Percentiles rank a stretch among this genome's conserved stretches.
Evolutionary conservation across 179 eudicot genomes (phyloP).

Genomic region (Camellia oleifera): DNA sequence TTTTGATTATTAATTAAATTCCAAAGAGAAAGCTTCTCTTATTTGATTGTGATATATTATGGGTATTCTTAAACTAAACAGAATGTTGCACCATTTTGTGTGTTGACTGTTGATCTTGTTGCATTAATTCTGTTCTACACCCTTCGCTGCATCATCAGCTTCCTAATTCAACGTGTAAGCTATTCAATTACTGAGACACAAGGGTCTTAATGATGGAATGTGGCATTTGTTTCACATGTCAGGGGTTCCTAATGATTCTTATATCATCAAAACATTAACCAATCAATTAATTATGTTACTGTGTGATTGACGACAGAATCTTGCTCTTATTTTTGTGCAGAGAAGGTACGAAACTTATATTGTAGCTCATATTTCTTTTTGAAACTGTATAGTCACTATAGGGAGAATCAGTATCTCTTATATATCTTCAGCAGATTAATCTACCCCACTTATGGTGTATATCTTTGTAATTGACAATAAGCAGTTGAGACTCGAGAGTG

Average conservation of each 20-base stretch:
- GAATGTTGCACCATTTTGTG: no score
- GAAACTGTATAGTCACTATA: background rate
- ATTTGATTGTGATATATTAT: no score
- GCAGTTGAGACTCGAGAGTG: background rate
- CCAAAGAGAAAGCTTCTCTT: no score
- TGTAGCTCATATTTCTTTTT: background rate
- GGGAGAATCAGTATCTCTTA: background rate
- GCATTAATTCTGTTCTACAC: no score
- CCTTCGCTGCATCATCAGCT: no score
- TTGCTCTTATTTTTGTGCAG: background rate
- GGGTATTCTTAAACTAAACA: no score
- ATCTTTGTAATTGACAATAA: background rate
- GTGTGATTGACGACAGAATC: background rate
- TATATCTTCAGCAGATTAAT: background rate
- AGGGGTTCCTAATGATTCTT: background rate
- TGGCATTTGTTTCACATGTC: background rate
- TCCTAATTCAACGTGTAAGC: no score
- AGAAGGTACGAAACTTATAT: background rate
- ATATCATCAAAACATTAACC: background rate
- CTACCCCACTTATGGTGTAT: background rate
- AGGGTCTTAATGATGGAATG: no score
- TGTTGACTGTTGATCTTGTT: no score
- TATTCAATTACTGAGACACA: no score
- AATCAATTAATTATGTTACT: background rate
- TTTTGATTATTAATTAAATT: no score